Evolutionary conservation across 225 moss, liverwort and hornwort genomes (phyloP).

Genomic region (Marchantia paleacea): DNA sequence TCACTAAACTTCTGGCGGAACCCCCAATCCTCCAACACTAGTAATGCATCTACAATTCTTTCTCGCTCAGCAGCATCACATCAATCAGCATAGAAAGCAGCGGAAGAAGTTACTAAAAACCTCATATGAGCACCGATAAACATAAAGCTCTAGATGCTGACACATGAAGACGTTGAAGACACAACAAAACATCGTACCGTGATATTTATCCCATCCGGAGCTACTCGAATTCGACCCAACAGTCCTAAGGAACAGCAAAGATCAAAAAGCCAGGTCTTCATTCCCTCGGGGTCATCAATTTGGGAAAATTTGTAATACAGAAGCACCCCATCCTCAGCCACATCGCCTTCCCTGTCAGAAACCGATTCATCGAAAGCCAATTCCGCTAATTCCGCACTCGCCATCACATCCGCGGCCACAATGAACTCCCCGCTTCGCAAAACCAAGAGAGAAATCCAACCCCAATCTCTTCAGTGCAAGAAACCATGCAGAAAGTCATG

Average conservation of each 20-base stretch:
- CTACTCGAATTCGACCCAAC: conserved; percentile 76
- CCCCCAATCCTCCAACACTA: neutral
- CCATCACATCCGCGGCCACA: neutral
- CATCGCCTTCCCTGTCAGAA: neutral
- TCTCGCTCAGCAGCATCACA: no score
- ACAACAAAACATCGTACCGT: conserved; percentile 44
- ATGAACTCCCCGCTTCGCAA: neutral
- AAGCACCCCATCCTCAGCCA: conserved; percentile 61
- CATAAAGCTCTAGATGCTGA: no score
- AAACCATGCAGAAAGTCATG: neutral
- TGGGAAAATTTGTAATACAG: conserved; percentile 87
- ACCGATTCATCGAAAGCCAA: neutral
- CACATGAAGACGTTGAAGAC: neutral
- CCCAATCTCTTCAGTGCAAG: neutral
- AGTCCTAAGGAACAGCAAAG: conserved; percentile 55
- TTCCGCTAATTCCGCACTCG: neutral
- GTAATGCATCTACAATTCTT: no score
- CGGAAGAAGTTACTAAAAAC: neutral
- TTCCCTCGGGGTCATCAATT: conserved; percentile 42
- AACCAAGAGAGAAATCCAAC: neutral
- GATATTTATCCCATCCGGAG: conserved; percentile 78
- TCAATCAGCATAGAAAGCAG: no score
- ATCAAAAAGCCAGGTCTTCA: conserved; percentile 50
- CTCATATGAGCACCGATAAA: neutral
- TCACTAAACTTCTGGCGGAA: neutral